Evolutionary conservation across 2,329 filamentous ascomycete species (phyloP).

Genomic region (Coniochaeta sp.): DNA sequence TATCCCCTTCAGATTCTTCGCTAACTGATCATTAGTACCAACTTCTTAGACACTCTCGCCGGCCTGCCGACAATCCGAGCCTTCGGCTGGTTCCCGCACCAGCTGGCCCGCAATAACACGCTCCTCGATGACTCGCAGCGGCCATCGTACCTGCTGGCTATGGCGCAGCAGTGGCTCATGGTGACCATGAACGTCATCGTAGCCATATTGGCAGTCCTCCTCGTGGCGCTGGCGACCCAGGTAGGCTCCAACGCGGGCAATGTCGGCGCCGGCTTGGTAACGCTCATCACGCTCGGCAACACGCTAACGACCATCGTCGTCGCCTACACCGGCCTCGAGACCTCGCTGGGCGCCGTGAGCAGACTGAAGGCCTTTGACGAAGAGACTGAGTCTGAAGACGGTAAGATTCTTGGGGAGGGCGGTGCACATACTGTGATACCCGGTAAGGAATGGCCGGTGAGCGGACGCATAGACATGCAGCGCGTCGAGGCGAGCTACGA

Average conservation of each 20-base stretch:
- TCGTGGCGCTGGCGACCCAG: slow-evolving; percentile 18
- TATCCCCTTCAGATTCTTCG: too few species aligned
- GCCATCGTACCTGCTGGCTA: slow-evolving; percentile 22
- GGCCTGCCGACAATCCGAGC: slow-evolving; percentile 37
- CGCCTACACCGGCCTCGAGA: slow-evolving; percentile 21
- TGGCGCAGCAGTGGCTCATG: slow-evolving; percentile 23
- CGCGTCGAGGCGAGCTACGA: slow-evolving; percentile 19
- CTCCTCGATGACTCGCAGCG: slow-evolving; percentile 21
- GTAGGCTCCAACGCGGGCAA: slow-evolving; percentile 10
- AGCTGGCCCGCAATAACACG: slow-evolving; percentile 20
- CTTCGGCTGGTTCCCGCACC: slow-evolving; percentile 31
- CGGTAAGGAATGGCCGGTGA: slow-evolving; percentile 19
- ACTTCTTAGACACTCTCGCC: slow-evolving; percentile 34
- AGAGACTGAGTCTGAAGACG: slow-evolving; percentile 14
- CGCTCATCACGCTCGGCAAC: slow-evolving; percentile 20
- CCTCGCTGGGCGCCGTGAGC: slow-evolving; percentile 23
- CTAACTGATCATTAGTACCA: too few species aligned
- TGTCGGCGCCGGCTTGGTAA: slow-evolving; percentile 19
- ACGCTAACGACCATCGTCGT: slow-evolving; percentile 18
- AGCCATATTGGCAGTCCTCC: slow-evolving; percentile 17
- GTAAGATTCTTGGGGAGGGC: slow-evolving; percentile 10
- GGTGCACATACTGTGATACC: slow-evolving; percentile 17
- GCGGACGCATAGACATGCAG: slow-evolving; percentile 15
- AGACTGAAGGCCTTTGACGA: slow-evolving; percentile 18
- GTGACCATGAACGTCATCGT: slow-evolving; percentile 24